These are phyloP conservation scores for Diaporthe longicolla DNA, from an alignment of 2,329 filamentous ascomycete species.

Conservation along the genomic window DNA sequence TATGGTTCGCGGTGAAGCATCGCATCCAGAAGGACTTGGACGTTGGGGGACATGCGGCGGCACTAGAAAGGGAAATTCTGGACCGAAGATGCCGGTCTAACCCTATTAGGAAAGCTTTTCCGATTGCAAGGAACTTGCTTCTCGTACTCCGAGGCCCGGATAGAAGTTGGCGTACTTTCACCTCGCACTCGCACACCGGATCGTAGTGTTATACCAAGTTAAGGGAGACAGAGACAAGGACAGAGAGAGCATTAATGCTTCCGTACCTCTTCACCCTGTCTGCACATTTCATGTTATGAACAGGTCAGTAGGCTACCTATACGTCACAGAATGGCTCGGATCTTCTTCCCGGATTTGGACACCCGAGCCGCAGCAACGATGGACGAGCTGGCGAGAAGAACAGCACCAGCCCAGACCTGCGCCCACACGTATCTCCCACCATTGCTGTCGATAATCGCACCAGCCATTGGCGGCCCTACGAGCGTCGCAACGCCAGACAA, in stretches of 20 bases:
- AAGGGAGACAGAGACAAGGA: too few relatives aligned
- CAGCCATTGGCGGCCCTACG: constrained; percentile 50
- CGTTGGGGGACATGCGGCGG: neutral
- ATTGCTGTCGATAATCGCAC: neutral
- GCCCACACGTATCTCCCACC: neutral
- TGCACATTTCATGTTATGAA: neutral
- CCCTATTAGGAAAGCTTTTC: neutral
- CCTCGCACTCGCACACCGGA: too few relatives aligned
- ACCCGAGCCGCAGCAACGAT: neutral
- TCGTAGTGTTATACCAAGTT: too few relatives aligned
- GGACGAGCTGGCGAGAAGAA: neutral
- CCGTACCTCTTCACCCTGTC: neutral
- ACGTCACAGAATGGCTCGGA: neutral
- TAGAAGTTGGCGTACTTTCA: too few relatives aligned
- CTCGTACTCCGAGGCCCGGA: neutral
- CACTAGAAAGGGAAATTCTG: neutral
- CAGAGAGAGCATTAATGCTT: too few relatives aligned
- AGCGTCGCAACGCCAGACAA: constrained; percentile 59
- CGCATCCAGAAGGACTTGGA: neutral
- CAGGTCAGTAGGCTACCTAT: too few relatives aligned
- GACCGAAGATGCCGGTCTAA: neutral
- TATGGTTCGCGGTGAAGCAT: too few relatives aligned
- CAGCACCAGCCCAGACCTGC: constrained; percentile 3
- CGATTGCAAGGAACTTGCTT: neutral
- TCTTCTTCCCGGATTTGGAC: neutral